A percentile compares a stretch with the other conserved stretches of the same genome.
Conservation (phyloP, 129 eudicot genomes). For the Helichrysum umbraculigerum region DNA sequence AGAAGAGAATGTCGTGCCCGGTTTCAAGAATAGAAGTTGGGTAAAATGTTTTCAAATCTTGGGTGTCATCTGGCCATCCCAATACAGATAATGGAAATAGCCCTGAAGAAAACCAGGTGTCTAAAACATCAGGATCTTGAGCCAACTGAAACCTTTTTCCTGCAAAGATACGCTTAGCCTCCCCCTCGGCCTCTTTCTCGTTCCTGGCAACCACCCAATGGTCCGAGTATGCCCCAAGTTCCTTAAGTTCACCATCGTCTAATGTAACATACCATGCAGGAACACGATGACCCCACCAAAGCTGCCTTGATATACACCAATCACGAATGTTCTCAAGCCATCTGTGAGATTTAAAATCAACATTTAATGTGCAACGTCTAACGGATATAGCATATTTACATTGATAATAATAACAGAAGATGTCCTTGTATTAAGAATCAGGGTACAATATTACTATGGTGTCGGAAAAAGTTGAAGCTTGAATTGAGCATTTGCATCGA, state of each 20-base stretch:
- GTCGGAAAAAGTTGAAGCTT: not conserved
- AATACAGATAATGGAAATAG: slow-evolving; percentile 74
- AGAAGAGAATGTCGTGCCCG: slow-evolving; percentile 86
- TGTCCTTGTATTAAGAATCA: not conserved
- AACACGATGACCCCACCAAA: slow-evolving; percentile 98
- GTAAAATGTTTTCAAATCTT: slow-evolving; percentile 69
- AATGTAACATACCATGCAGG: slow-evolving; percentile 94
- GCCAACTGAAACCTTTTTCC: slow-evolving; percentile 67
- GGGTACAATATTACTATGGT: not conserved
- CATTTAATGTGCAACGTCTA: not conserved
- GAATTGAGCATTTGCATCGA: too few species aligned
- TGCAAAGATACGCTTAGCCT: slow-evolving; percentile 51
- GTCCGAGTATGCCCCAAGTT: slow-evolving; percentile 64
- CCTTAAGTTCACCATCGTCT: slow-evolving; percentile 70
- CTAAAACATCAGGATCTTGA: slow-evolving; percentile 92
- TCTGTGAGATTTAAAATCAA: slow-evolving; percentile 34
- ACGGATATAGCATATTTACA: not conserved
- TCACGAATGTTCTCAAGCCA: slow-evolving; percentile 97
- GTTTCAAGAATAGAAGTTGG: slow-evolving; percentile 90
- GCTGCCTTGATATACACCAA: slow-evolving; percentile 97
- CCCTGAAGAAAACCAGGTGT: slow-evolving; percentile 89
- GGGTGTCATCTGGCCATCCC: slow-evolving; percentile 94
- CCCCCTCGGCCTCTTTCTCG: slow-evolving; percentile 67
- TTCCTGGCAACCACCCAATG: slow-evolving; percentile 90
- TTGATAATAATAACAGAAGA: too few species aligned